phyloP scores from a whole-genome alignment of 2,329 filamentous ascomycete species.

The Fusarium poae region DNA sequence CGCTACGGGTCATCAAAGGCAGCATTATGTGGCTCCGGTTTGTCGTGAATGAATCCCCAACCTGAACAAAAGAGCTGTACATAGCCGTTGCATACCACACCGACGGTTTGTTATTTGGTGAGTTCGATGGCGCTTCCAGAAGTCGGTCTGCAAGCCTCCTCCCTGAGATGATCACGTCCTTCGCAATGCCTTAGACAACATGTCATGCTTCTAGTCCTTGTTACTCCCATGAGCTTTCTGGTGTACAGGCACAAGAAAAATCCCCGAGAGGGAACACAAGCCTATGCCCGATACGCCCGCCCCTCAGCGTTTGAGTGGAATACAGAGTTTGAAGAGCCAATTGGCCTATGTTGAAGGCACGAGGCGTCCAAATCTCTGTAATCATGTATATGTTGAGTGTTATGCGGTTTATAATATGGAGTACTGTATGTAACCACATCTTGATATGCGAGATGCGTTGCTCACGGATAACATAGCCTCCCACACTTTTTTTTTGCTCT shows the following conservation, averaged over 20 bases:
- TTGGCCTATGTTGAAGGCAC: conserved; percentile 20
- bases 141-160: conserved; percentile 25
- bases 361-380: conserved; percentile 21
- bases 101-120: conserved; percentile 20
- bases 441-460: conserved; percentile 2
- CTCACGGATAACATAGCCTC: background rate
- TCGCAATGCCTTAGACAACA: conserved; percentile 24
- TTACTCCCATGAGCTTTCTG: conserved; percentile 55
- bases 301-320: conserved; percentile 28
- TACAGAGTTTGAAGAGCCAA: conserved; percentile 13
- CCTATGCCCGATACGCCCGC: conserved; percentile 41
- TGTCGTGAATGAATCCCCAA: conserved; percentile 13
- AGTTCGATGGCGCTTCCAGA: conserved; percentile 41
- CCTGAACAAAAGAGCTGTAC: conserved; percentile 35
- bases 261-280: conserved; percentile 55
- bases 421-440: conserved; percentile 10
- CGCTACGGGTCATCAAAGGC: conserved; percentile 4
- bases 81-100: conserved; percentile 41
- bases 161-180: conserved; percentile 8
- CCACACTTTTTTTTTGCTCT: background rate
- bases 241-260: conserved; percentile 58
- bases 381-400: conserved; percentile 16
- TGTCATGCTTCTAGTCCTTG: conserved; percentile 47
- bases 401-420: conserved; percentile 5
- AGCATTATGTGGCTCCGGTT: conserved; percentile 14